Evolutionary conservation across 2,329 filamentous ascomycete genomes (phyloP).

Genomic region (Nemania abortiva): DNA sequence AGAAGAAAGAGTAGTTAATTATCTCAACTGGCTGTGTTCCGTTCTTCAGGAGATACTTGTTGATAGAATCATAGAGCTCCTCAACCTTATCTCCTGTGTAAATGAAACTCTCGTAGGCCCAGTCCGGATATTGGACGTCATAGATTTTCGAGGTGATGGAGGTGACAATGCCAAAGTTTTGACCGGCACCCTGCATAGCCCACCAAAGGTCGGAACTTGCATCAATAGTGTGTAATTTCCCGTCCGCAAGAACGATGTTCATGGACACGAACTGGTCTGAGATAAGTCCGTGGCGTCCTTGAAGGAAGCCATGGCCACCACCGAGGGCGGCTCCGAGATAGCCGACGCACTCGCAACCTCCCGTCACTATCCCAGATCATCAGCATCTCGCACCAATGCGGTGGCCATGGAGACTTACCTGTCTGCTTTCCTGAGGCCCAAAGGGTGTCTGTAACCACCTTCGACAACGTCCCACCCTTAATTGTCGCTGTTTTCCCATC

Average conservation of each 20-base stretch:
- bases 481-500: slow-evolving; percentile 54
- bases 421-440: slow-evolving; percentile 59
- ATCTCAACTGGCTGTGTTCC: slow-evolving; percentile 23
- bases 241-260: slow-evolving; percentile 65
- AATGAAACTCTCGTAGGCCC: slow-evolving; percentile 59
- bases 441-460: slow-evolving; percentile 52
- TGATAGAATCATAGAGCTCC: slow-evolving; percentile 28
- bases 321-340: slow-evolving; percentile 64
- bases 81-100: slow-evolving; percentile 64
- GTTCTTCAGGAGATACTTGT: slow-evolving; percentile 50
- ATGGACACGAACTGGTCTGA: slow-evolving; percentile 65
- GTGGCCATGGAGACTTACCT: slow-evolving; percentile 59
- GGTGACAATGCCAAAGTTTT: slow-evolving; percentile 71
- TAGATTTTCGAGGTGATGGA: slow-evolving; percentile 62
- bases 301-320: slow-evolving; percentile 68
- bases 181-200: slow-evolving; percentile 68
- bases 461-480: slow-evolving; percentile 56
- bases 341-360: slow-evolving; percentile 61
- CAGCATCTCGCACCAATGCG: slow-evolving; percentile 61
- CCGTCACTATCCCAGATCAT: slow-evolving; percentile 51
- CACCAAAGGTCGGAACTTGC: slow-evolving; percentile 66
- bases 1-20: neutral
- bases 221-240: slow-evolving; percentile 55
- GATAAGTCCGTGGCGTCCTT: slow-evolving; percentile 65
- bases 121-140: slow-evolving; percentile 55